Conservation (phyloP, 192 early-diverging fungal species). For the Dissophora ornata region DNA sequence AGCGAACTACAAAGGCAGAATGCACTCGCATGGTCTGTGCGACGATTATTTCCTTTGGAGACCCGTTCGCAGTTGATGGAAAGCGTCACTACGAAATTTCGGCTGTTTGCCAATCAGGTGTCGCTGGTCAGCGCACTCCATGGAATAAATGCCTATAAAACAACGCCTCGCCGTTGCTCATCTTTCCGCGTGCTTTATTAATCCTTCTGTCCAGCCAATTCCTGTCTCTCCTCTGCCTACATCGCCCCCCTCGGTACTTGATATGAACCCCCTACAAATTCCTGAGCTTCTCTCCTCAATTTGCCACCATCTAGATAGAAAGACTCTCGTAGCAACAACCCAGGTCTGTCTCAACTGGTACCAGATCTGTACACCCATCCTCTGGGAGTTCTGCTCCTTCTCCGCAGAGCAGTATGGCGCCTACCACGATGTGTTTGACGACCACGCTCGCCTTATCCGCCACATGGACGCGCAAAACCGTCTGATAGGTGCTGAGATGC, state of each 20-base stretch:
- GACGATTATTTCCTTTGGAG: too few relatives aligned
- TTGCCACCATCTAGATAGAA: constrained; percentile 24
- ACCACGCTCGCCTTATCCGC: constrained; percentile 31
- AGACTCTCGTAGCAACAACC: constrained; percentile 9
- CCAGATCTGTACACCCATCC: constrained; percentile 13
- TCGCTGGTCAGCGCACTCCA: background rate
- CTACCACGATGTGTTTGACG: constrained; percentile 24
- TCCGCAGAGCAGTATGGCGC: constrained; percentile 31
- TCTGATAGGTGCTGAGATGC: constrained; percentile 35
- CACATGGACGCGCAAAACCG: constrained; percentile 29
- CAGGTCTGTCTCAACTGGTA: constrained; percentile 21
- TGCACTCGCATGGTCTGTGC: too few relatives aligned
- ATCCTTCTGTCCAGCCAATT: background rate
- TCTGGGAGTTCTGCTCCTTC: constrained; percentile 40
- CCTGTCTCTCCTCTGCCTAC: too few relatives aligned
- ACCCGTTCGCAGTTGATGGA: too few relatives aligned
- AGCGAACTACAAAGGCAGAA: too few relatives aligned
- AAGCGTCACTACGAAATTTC: constrained; percentile 11
- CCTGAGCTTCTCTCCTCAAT: constrained; percentile 24
- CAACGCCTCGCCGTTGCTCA: too few relatives aligned
- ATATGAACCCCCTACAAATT: constrained; percentile 31
- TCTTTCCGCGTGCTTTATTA: background rate
- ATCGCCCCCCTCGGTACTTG: too few relatives aligned
- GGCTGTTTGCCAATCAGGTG: constrained; percentile 12
- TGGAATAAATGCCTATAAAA: too few relatives aligned